Conservation (phyloP, 192 early-diverging fungal genomes). For the Backusella macrospora region DNA sequence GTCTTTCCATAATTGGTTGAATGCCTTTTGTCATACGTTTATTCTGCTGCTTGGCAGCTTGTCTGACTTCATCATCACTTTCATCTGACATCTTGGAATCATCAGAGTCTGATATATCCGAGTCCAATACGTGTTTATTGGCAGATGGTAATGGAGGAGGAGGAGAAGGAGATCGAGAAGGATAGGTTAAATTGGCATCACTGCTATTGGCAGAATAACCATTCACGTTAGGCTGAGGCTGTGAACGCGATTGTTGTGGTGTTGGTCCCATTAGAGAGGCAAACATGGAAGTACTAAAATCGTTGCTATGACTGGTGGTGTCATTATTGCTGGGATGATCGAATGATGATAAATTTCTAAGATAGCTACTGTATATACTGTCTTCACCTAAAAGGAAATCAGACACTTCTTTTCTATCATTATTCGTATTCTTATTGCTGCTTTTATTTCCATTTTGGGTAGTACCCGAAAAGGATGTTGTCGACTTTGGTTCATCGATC, state of each 20-base stretch:
- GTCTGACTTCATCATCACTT: not conserved
- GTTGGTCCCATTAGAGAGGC: slow-evolving; percentile 14
- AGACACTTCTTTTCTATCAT: slow-evolving; percentile 1
- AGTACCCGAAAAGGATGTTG: not conserved
- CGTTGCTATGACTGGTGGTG: not conserved
- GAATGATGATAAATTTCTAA: not conserved
- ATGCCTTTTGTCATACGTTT: slow-evolving; percentile 20
- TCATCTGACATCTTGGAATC: slow-evolving; percentile 24
- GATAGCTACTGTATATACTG: slow-evolving; percentile 36
- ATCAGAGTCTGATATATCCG: slow-evolving; percentile 35
- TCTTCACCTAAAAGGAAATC: slow-evolving; percentile 28
- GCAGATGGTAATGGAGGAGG: not conserved
- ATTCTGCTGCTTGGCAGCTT: not conserved
- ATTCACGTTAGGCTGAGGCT: not conserved
- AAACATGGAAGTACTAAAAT: slow-evolving; percentile 25
- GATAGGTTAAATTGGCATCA: not conserved
- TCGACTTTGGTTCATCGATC: not conserved
- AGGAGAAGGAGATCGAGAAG: not conserved
- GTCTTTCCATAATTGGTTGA: slow-evolving; percentile 31
- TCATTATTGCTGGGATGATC: not conserved
- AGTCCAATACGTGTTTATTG: slow-evolving; percentile 26
- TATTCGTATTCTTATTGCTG: slow-evolving; percentile 8
- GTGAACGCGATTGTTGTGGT: not conserved
- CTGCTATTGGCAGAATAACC: not conserved
- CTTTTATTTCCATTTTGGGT: slow-evolving; percentile 1